phyloP scores from a whole-genome alignment of 2,329 filamentous ascomycete species.

The Fusarium armeniacum region DNA sequence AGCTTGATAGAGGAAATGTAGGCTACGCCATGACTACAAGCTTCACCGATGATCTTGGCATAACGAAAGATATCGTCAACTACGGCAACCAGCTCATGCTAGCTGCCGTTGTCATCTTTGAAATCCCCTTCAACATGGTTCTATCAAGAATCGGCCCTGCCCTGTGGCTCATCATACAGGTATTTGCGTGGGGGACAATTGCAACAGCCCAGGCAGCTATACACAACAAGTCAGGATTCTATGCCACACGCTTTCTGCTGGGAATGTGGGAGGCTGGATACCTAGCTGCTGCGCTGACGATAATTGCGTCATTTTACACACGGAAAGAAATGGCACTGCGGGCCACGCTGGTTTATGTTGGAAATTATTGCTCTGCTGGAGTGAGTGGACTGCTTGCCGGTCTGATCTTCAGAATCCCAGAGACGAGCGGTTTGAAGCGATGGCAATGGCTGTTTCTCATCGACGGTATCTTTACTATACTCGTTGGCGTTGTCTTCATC shows the following conservation, averaged over 20 bases:
- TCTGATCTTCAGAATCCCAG: conserved; percentile 5
- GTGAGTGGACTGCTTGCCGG: conserved; percentile 10
- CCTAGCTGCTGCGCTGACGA: background rate
- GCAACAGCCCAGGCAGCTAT: conserved; percentile 13
- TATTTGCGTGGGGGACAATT: conserved; percentile 7
- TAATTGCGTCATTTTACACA: conserved; percentile 2
- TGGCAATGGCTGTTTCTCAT: conserved; percentile 30
- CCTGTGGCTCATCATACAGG: conserved; percentile 9
- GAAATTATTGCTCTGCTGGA: conserved; percentile 17
- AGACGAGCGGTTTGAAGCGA: background rate
- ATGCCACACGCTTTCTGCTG: background rate
- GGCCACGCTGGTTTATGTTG: conserved; percentile 14
- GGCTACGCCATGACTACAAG: conserved; percentile 22
- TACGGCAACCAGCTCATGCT: conserved; percentile 23
- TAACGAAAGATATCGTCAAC: conserved; percentile 20
- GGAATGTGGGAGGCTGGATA: conserved; percentile 28
- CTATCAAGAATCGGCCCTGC: conserved; percentile 12
- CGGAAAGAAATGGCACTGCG: conserved; percentile 11
- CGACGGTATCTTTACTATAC: background rate
- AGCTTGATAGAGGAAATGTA: conserved; percentile 17
- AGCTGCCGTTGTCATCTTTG: background rate
- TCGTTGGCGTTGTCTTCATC: background rate
- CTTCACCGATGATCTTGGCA: conserved; percentile 17
- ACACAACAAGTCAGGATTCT: background rate
- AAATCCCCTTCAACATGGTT: conserved; percentile 15